These are phyloP conservation scores for Gloeostereum incarnatum DNA, from an alignment of 768 basidiomycete species.

Conservation along the genomic window DNA sequence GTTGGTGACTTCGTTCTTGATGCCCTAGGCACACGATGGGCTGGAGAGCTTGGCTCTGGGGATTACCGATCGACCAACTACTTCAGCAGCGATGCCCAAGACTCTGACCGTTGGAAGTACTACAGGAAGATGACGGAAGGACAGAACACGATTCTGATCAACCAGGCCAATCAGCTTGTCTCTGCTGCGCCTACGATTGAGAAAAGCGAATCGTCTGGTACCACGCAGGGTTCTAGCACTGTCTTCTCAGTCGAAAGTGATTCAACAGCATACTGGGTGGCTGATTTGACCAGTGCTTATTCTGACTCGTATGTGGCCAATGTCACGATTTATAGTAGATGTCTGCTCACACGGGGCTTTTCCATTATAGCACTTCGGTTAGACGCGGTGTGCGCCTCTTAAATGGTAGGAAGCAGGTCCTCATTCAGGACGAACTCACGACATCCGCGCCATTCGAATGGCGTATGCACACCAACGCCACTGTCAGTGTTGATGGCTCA, in stretches of 20 bases:
- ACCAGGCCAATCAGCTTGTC: conserved; percentile 74
- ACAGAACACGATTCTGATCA: conserved; percentile 87
- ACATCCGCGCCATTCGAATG: conserved; percentile 56
- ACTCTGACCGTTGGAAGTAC: conserved; percentile 74
- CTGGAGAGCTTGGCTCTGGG: conserved; percentile 86
- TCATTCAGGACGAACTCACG: conserved; percentile 87
- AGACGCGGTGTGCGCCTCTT: conserved; percentile 78
- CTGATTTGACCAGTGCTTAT: conserved; percentile 76
- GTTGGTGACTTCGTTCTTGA: conserved; percentile 94
- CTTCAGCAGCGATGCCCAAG: conserved; percentile 67
- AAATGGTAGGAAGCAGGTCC: conserved; percentile 78
- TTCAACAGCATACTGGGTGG: conserved; percentile 74
- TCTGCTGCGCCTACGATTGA: conserved; percentile 48
- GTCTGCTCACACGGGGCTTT: conserved; percentile 7
- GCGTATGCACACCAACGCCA: conserved; percentile 97
- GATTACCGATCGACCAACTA: conserved; percentile 71
- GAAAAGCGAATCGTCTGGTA: conserved; percentile 37
- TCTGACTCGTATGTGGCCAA: conserved; percentile 55
- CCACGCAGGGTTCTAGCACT: conserved; percentile 78
- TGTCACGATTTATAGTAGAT: too few species aligned
- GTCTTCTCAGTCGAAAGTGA: conserved; percentile 49
- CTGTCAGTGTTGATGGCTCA: conserved; percentile 43
- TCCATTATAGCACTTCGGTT: conserved; percentile 44
- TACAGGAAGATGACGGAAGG: conserved; percentile 97
- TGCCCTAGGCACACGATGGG: conserved; percentile 88